Evolutionary conservation across 371 early-diverging fungal genomes (phyloP).

Genomic region (Capillidium heterosporum): DNA sequence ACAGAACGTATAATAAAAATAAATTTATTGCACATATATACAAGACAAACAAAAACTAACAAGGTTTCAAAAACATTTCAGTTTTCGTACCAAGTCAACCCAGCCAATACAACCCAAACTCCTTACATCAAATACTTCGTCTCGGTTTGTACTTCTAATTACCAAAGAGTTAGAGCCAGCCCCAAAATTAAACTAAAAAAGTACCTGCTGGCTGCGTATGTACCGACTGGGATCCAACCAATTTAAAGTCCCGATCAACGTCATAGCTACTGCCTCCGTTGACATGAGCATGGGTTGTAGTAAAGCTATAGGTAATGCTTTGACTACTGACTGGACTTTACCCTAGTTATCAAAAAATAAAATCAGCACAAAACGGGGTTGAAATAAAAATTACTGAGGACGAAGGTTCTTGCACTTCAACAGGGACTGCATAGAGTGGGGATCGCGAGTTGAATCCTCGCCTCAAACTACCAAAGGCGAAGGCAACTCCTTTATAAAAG

Average conservation of each 20-base stretch:
- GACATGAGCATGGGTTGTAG: constrained; percentile 91
- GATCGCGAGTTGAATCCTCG: constrained; percentile 63
- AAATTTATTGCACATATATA: too few species aligned
- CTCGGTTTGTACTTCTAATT: too few species aligned
- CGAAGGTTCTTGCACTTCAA: constrained; percentile 62
- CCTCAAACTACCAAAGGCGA: constrained; percentile 57
- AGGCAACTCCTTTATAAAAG: constrained; percentile 30
- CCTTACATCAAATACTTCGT: too few species aligned
- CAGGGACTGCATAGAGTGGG: constrained; percentile 75
- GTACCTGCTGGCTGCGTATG: constrained; percentile 65
- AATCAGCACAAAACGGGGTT: constrained; percentile 15
- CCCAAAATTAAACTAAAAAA: too few species aligned
- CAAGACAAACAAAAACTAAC: too few species aligned
- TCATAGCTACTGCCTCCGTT: constrained; percentile 81
- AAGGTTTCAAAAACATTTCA: too few species aligned
- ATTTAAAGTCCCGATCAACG: constrained; percentile 76
- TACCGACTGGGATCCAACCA: constrained; percentile 67
- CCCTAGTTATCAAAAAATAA: constrained; percentile 15
- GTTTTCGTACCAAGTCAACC: too few species aligned
- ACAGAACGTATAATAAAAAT: too few species aligned
- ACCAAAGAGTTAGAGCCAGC: too few species aligned
- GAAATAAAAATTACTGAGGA: too few species aligned
- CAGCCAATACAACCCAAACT: too few species aligned
- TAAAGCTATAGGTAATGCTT: constrained; percentile 87
- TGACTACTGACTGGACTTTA: constrained; percentile 53